phyloP scores from a whole-genome alignment of 2,329 filamentous ascomycete genomes.

The Ophiognomonia clavigignenti-juglandacearum region DNA sequence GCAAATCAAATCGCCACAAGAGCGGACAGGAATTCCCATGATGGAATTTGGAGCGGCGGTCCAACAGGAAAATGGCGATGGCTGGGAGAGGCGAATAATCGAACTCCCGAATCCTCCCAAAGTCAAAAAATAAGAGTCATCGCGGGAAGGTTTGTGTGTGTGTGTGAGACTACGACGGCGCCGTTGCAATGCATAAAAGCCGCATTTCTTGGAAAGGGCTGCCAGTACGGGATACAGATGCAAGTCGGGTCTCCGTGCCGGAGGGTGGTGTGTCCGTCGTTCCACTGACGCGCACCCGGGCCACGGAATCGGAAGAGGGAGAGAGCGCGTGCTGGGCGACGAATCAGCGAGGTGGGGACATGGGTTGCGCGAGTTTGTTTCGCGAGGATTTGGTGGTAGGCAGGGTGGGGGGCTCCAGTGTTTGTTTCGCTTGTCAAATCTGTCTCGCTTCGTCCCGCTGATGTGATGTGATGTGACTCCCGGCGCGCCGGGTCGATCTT shows the following conservation, averaged over 20 bases:
- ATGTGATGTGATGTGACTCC: too few species aligned
- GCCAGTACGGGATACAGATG: background rate
- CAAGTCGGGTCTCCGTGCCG: background rate
- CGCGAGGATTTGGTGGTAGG: background rate
- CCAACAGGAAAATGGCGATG: background rate
- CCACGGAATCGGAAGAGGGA: background rate
- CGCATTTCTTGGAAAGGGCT: too few species aligned
- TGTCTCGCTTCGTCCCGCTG: slow-evolving; percentile 11
- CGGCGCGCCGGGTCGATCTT: slow-evolving; percentile 7
- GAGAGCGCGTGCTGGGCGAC: slow-evolving; percentile 14
- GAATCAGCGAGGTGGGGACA: slow-evolving; percentile 4
- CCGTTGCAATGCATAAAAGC: background rate
- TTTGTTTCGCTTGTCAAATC: background rate
- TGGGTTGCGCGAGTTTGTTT: slow-evolving; percentile 7
- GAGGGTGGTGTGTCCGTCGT: too few species aligned
- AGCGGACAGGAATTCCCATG: background rate
- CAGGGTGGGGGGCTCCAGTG: background rate
- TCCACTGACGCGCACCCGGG: background rate
- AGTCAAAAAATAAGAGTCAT: background rate
- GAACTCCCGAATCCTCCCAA: too few species aligned
- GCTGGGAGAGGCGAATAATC: background rate
- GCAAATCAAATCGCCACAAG: too few species aligned
- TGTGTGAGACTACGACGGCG: background rate
- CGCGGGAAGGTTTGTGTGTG: too few species aligned
- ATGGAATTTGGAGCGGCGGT: background rate